Conservation (phyloP, 163 green algal genomes). For the Scenedesmus sp. region DNA sequence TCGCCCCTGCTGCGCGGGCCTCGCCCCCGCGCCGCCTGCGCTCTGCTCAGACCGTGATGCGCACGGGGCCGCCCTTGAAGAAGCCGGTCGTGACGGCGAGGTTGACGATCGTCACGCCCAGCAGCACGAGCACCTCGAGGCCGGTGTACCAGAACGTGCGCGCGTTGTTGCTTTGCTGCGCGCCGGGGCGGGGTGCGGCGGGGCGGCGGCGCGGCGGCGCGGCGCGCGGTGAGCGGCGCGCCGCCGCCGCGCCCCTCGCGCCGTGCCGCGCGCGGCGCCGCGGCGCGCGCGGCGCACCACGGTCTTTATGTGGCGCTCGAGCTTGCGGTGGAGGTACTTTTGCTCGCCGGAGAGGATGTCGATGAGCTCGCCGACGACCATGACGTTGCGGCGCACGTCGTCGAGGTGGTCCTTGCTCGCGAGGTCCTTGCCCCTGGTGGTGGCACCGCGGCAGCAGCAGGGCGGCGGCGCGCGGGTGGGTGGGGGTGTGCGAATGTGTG, state of each 20-base stretch:
- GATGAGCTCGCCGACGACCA: slow-evolving; percentile 62
- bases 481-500: no score
- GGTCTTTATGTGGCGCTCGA: slow-evolving; percentile 61
- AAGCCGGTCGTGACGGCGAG: slow-evolving; percentile 44
- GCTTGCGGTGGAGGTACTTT: slow-evolving; percentile 62
- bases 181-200: no score
- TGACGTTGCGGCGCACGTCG: slow-evolving; percentile 57
- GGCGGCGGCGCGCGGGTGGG: neutral
- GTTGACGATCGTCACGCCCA: slow-evolving; percentile 45
- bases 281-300: slow-evolving; percentile 45
- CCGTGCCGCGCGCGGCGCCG: neutral
- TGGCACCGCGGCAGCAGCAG: neutral
- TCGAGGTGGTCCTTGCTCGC: slow-evolving; percentile 61
- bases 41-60: slow-evolving; percentile 42
- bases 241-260: neutral
- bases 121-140: slow-evolving; percentile 52
- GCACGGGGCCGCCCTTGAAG: slow-evolving; percentile 44
- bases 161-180: slow-evolving; percentile 61
- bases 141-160: slow-evolving; percentile 58
- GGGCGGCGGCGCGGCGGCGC: neutral
- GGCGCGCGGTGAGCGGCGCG: neutral
- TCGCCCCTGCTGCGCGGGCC: no score
- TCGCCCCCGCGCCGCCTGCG: no score
- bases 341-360: slow-evolving; percentile 62
- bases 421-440: slow-evolving; percentile 54